phyloP scores from a whole-genome alignment of 352 stramenopile genomes.

The Phytophthora meadii region DNA sequence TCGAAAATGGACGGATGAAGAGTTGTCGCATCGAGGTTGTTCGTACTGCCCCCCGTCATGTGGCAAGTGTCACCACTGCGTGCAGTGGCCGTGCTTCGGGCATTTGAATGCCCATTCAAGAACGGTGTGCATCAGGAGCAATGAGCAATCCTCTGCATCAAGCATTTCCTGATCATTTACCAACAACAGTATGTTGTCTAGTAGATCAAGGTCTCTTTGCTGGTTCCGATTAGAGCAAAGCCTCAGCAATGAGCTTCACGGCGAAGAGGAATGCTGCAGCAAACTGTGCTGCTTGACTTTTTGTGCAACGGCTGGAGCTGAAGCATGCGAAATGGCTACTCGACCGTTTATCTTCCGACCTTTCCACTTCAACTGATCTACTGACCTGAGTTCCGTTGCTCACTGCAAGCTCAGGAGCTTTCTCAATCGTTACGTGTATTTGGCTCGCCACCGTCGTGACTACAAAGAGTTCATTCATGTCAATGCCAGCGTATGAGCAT shows the following conservation, averaged over 20 bases:
- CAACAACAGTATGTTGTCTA: too few species aligned
- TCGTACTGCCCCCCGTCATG: not conserved
- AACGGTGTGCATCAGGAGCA: too few species aligned
- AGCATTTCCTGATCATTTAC: not conserved
- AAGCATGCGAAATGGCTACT: conserved; percentile 23
- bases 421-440: not conserved
- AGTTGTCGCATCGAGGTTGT: conserved; percentile 10
- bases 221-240: not conserved
- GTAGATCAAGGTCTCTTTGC: too few species aligned
- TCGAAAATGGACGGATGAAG: conserved; percentile 1
- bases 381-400: conserved; percentile 1
- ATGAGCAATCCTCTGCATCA: not conserved
- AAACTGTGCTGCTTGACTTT: not conserved
- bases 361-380: conserved; percentile 3
- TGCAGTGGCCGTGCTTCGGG: not conserved
- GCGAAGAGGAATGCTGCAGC: not conserved
- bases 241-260: not conserved
- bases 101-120: too few species aligned
- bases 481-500: too few species aligned
- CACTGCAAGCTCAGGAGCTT: conserved; percentile 1
- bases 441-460: too few species aligned
- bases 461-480: too few species aligned
- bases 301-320: not conserved
- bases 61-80: conserved; percentile 2
- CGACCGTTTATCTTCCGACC: conserved; percentile 16